Conservation (phyloP, 2,329 filamentous ascomycete genomes). For the Hymenoscyphus repandus region DNA sequence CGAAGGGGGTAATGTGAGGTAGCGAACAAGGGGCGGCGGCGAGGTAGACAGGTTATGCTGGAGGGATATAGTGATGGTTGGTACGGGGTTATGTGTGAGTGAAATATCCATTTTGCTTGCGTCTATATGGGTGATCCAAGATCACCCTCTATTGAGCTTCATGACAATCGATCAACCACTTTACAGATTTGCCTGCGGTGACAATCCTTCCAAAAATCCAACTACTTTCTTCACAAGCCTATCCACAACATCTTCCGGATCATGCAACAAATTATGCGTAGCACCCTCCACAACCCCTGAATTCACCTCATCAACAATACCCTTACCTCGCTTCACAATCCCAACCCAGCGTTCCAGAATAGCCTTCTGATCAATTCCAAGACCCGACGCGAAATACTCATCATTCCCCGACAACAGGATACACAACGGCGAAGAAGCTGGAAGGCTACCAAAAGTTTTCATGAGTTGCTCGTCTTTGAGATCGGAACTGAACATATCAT, state of each 20-base stretch:
- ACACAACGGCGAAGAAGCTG: slow-evolving; percentile 37
- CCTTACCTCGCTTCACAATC: slow-evolving; percentile 38
- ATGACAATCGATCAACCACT: neutral
- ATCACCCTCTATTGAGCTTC: too few species aligned
- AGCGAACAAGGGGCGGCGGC: too few species aligned
- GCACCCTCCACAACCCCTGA: slow-evolving; percentile 45
- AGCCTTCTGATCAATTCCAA: slow-evolving; percentile 40
- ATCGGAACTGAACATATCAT: slow-evolving; percentile 66
- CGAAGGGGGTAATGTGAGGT: too few species aligned
- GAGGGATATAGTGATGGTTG: too few species aligned
- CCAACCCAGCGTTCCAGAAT: slow-evolving; percentile 45
- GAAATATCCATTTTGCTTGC: too few species aligned
- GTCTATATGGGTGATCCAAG: too few species aligned
- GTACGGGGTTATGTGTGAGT: too few species aligned
- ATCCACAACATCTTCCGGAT: slow-evolving; percentile 40
- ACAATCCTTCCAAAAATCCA: slow-evolving; percentile 38
- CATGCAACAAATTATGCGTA: slow-evolving; percentile 45
- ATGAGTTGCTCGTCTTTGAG: slow-evolving; percentile 45
- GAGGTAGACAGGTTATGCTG: too few species aligned
- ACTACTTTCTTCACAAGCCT: slow-evolving; percentile 46
- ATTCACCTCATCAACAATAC: slow-evolving; percentile 41
- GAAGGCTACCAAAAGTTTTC: slow-evolving; percentile 51
- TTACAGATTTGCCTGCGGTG: neutral
- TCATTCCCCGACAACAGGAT: slow-evolving; percentile 47
- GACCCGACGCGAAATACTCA: slow-evolving; percentile 40